Evolutionary conservation across 75 land plant genomes (phyloP), one percentile per base, ranked within the genome.

Genomic region (Cunninghamia lanceolata): DNA sequence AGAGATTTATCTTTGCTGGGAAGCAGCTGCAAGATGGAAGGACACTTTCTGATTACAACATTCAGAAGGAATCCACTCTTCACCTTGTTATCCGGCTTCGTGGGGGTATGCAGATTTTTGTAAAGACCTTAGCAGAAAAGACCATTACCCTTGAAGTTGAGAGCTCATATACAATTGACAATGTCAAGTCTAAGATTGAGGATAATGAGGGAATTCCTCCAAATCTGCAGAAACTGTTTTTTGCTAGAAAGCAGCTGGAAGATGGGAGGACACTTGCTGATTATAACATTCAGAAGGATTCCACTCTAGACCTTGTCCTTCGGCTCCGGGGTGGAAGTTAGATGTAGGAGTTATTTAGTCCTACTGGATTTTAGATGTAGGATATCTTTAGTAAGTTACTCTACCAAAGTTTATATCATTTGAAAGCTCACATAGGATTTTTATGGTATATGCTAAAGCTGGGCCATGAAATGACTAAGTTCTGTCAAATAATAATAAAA

Each of bases 281-380:
- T 53, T 86, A 86, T 34, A 63, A 63, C 86, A 86, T 83, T 28
- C 87, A 86, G 25, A 83, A 84, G 88, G 88, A 87, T 36, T 83
- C 71, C 32, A 83, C 75, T 14, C 30, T 87, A 40, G 34, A 83
- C 53, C 71, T 87, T 15, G 86, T 87, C 35, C 85, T 87, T 28
- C 85, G 74, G 0, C 85, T 86, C 1, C 30, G 87, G 9, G 87
- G 53, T 50, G 53, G 53, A 14, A 50, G 16, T 50, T 14, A 50
- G 53, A 50, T 50, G 14, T 50, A 13, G 53, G 53, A 50, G 53
- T 13, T 50, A 50, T 13, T 50, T 13, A 13, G 53, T 50, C 53
- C 14, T 14, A 2, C 53, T 50, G 14, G 53, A 50, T 50, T 50
- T 50, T 50, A 50, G 15, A 3, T 50, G 53, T 1, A 50, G 53